Evolutionary conservation across 805 yeast genomes (phyloP).

Genomic region (Huiozyma naganishii): DNA sequence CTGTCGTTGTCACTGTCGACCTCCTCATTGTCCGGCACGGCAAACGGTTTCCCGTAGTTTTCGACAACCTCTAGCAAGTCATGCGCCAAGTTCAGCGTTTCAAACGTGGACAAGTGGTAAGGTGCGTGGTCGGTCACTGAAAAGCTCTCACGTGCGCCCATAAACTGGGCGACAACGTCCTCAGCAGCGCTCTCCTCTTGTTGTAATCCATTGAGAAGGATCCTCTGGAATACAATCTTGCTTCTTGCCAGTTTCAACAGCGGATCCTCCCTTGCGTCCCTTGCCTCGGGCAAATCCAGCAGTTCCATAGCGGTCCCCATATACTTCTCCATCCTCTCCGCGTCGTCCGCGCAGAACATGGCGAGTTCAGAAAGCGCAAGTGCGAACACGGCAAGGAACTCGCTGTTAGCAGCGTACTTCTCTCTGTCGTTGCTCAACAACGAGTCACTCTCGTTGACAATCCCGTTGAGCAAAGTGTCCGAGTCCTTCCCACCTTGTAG

Average conservation of each 20-base stretch:
- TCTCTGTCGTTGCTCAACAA: slow-evolving; percentile 30
- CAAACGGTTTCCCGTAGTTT: slow-evolving; percentile 45
- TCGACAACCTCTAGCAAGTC: slow-evolving; percentile 59
- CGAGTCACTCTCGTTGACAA: slow-evolving; percentile 87
- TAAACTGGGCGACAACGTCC: slow-evolving; percentile 37
- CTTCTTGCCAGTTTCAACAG: slow-evolving; percentile 44
- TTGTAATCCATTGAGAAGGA: slow-evolving; percentile 49
- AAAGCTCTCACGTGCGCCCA: slow-evolving; percentile 4
- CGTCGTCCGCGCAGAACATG: slow-evolving; percentile 37
- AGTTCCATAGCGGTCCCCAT: slow-evolving; percentile 62
- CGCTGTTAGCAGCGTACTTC: slow-evolving; percentile 27
- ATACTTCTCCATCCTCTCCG: slow-evolving; percentile 21
- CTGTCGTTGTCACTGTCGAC: slow-evolving; percentile 47
- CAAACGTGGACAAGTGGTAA: slow-evolving; percentile 33
- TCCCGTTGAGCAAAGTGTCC: slow-evolving; percentile 63
- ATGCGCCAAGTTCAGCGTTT: slow-evolving; percentile 47
- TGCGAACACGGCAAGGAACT: slow-evolving; percentile 67
- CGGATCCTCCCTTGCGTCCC: slow-evolving; percentile 31
- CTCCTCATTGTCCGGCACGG: slow-evolving; percentile 40
- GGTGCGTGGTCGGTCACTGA: slow-evolving; percentile 26
- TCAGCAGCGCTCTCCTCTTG: slow-evolving; percentile 38
- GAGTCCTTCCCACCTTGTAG: slow-evolving; percentile 44
- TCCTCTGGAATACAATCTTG: slow-evolving; percentile 43
- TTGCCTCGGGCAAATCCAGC: slow-evolving; percentile 39
- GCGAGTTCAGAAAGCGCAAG: slow-evolving; percentile 57